Base-by-base conservation (phyloP, 768 basidiomycete genomes). In the Suillus luteus region DNA sequence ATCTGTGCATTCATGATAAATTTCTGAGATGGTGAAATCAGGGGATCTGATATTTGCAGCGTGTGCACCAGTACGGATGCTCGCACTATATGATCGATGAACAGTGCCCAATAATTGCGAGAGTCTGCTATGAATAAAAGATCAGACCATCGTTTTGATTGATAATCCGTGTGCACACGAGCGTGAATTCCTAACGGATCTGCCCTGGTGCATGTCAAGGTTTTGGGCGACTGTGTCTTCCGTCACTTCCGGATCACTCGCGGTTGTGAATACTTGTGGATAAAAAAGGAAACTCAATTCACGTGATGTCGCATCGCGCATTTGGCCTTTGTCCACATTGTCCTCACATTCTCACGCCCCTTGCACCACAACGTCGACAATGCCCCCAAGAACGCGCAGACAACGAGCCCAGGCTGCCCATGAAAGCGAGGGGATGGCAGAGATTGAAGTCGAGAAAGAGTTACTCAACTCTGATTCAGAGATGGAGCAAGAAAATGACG, bases 301-400 rank as follows among this genome's bases (percentile, higher is more conserved):
- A 57, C 55, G 55, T 57, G 55, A 57, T 11, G 27, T n/a, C 22
- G 1, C 6, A 35, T 22, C 14, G 55, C 37, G 55, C 33, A 55
- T 55, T 52, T 24, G 12, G 4, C 14, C 38, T 12, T 15, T 22
- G 5, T 55, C 54, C 14, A 5, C 37, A 57, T 57, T 57, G 55
- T 57, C 37, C 10, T 9, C 14, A 46, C 33, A 24, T 61, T 75
- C 74, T 66, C 73, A 74, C 73, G 57, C 60, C 48, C 55, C 51
- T 59, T 65, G 41, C 19, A 48, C 55, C 22, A 33, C 59, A 63
- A 40, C 49, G 11, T 33, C 44, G 41, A 60, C 37, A 33, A 61
- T 63, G 59, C 59, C 63, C 27, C 64, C 65, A 31, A 49, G 70
- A 67, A 71, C 65, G 63, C 73, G 63, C 33, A 59, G 57, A 65